Evolutionary conservation across 352 stramenopile genomes (phyloP).

Genomic region (Blastocystis sp.): DNA sequence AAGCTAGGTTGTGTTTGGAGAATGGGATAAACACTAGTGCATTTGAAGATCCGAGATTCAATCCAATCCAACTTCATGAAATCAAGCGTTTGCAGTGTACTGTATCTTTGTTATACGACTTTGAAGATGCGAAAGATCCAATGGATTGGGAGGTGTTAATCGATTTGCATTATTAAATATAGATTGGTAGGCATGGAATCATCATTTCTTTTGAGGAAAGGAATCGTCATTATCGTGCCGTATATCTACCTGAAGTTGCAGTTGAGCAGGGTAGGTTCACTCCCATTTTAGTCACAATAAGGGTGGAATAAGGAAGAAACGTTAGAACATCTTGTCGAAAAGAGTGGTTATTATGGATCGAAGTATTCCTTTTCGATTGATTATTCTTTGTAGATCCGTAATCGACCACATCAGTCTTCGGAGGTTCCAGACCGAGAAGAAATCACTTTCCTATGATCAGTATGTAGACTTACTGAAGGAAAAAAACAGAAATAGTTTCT

Average conservation of each 20-base stretch:
- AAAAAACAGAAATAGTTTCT: not conserved
- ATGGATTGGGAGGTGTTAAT: constrained; percentile 3
- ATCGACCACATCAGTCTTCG: not conserved
- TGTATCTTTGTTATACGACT: not conserved
- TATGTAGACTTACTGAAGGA: not conserved
- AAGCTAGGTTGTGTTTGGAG: not conserved
- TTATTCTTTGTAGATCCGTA: too few species aligned
- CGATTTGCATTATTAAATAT: not conserved
- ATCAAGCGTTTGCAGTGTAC: not conserved
- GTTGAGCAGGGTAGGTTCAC: not conserved
- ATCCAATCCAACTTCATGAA: not conserved
- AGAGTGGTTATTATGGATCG: not conserved
- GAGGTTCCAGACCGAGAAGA: constrained; percentile 14
- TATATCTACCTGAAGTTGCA: constrained; percentile 1
- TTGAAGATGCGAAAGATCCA: constrained; percentile 13
- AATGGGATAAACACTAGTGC: not conserved
- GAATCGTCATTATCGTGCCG: not conserved
- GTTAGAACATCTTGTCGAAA: not conserved
- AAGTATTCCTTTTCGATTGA: not conserved
- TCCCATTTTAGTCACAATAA: not conserved
- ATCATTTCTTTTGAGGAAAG: not conserved
- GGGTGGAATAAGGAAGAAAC: constrained; percentile 1
- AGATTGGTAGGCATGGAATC: constrained; percentile 9
- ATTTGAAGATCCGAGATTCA: not conserved
- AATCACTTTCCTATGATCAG: not conserved